Base-by-base conservation (phyloP, 2,329 filamentous ascomycete species). In the Coniochaeta sp. region DNA sequence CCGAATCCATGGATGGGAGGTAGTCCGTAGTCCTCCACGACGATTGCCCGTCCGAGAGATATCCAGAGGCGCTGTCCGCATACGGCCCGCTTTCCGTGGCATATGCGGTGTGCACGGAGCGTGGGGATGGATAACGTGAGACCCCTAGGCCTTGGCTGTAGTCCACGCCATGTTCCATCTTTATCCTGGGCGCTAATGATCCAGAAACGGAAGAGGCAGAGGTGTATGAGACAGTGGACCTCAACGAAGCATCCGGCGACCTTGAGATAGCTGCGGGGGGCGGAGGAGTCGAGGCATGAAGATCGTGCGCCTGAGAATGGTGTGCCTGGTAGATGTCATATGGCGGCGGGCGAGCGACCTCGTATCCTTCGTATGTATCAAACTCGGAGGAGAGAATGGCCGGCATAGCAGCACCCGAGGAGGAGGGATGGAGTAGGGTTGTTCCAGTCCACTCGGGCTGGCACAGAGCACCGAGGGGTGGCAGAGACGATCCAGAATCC, bases 361-460 rank as follows among this genome's bases (percentile, higher is more conserved):
- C 75, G 66, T 81, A 83, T 60, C 74, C 72, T 62, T 74, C 73
- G 66, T 82, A 85, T 32, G 76, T 69, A 65, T 81, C 78, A 67
- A 83, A 85, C 54, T 82, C 81, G 38, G 77, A 69, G 36, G 79
- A 73, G 60, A 82, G 69, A 32, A 81, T 74, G 64, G 75, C 79
- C 58, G 79, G 74, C 62, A 77, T 73, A 59, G 73, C 17, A 22
- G 30, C 28, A 22, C 19, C 71, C 54, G 77, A 69, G 3, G 75
- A 73, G 2, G 72, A 66, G 28, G 75, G 68, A 28, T 78, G 75
- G 61, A 80, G 71, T 47, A 74, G 65, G 36, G 72, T 65, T 26
- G 74, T 65, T 38, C 73, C 74, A 63, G 68, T 71, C 81, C 80
- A 83, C 55, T 75, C 73, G 55, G 74, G 65, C 52, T 77, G 75